These are phyloP conservation scores for Amauroascus verrucosus DNA, from an alignment of 2,329 filamentous ascomycete genomes.

Conservation along the genomic window DNA sequence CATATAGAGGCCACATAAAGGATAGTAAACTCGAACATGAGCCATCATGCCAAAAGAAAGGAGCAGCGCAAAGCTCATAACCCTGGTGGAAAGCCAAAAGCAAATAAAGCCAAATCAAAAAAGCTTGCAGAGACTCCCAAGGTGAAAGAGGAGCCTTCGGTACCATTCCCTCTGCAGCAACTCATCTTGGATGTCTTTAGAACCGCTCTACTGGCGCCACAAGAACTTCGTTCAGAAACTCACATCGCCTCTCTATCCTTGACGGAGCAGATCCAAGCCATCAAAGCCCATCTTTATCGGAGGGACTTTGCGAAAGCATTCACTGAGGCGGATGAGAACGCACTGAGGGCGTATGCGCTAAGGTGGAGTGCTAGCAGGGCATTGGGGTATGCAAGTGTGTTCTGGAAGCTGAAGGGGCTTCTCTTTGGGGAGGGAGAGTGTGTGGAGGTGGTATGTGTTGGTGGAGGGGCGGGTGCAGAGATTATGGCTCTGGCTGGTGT, in stretches of 20 bases:
- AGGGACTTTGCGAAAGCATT: conserved; percentile 79
- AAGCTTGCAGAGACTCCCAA: neutral
- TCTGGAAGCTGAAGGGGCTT: conserved; percentile 23
- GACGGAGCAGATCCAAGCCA: conserved; percentile 56
- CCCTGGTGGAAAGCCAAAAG: neutral
- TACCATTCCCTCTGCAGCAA: conserved; percentile 53
- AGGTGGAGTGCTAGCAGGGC: conserved; percentile 84
- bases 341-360: conserved; percentile 72
- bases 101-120: neutral
- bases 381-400: conserved; percentile 63
- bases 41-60: neutral
- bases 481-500: conserved; percentile 53
- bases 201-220: conserved; percentile 46
- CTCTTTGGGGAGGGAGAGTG: neutral
- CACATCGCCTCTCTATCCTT: conserved; percentile 34
- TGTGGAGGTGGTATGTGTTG: conserved; percentile 45
- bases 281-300: conserved; percentile 77
- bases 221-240: conserved; percentile 27
- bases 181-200: conserved; percentile 63
- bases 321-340: conserved; percentile 48
- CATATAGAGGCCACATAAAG: neutral
- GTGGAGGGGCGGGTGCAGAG: conserved; percentile 57
- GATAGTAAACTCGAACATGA: neutral
- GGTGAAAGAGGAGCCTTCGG: conserved; percentile 11
- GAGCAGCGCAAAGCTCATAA: neutral